phyloP scores from a whole-genome alignment of 2,329 filamentous ascomycete species.

The Alternaria novae-zelandiae region DNA sequence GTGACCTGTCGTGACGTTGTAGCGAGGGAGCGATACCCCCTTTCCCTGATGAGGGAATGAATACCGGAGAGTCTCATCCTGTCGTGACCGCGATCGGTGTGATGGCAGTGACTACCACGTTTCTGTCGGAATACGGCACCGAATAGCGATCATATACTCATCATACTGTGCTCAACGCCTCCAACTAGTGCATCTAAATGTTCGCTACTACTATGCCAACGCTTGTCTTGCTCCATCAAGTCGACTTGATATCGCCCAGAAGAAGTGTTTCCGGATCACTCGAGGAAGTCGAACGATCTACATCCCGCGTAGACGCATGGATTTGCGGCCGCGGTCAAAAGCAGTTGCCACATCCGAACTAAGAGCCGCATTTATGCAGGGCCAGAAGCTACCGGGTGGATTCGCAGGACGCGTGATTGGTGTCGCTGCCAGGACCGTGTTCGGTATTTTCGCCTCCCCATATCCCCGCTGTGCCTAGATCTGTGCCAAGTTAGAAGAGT shows the following conservation, averaged over 20 bases:
- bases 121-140: not conserved
- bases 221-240: not conserved
- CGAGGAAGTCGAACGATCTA: not conserved
- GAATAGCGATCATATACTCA: not conserved
- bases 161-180: not conserved
- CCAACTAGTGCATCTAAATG: not conserved
- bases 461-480: constrained; percentile 1
- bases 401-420: constrained; percentile 6
- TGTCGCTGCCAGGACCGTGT: not conserved
- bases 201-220: not conserved
- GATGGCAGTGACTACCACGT: not conserved
- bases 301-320: not conserved
- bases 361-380: constrained; percentile 8
- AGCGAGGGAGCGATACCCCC: not conserved
- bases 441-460: not conserved
- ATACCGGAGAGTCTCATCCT: not conserved
- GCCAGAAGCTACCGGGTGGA: constrained; percentile 4
- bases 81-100: not conserved
- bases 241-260: constrained; percentile 10
- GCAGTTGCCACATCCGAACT: not conserved
- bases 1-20: not conserved
- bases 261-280: constrained; percentile 8
- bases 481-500: not conserved
- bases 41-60: not conserved
- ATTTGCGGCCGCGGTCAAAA: constrained; percentile 12